phyloP scores from a whole-genome alignment of 2,329 filamentous ascomycete species.

The Bimuria novae-zelandiae region DNA sequence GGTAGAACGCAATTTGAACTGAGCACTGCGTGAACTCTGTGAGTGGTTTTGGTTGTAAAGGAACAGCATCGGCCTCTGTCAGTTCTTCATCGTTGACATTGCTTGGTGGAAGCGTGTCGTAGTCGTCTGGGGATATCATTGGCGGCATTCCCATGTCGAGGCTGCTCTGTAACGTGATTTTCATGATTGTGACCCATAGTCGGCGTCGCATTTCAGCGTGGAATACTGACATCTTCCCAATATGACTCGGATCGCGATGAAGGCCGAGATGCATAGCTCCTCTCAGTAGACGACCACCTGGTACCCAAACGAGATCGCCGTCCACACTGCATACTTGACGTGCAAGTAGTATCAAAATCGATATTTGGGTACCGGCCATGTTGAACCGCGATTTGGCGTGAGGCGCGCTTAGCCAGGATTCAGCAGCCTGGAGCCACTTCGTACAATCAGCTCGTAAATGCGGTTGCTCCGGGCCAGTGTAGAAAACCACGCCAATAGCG shows the following conservation, averaged over 20 bases:
- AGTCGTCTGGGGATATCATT: constrained; percentile 43
- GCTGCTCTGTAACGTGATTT: constrained; percentile 44
- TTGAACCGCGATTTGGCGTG: constrained; percentile 58
- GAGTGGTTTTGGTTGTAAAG: constrained; percentile 25
- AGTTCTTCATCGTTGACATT: constrained; percentile 51
- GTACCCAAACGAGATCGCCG: constrained; percentile 45
- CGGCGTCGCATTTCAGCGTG: constrained; percentile 46
- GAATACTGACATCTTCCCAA: constrained; percentile 43
- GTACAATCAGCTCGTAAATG: constrained; percentile 41
- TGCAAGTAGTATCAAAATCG: constrained; percentile 45
- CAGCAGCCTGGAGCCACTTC: constrained; percentile 62
- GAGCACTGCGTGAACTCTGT: constrained; percentile 43
- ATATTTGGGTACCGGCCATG: constrained; percentile 57
- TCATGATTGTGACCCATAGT: constrained; percentile 39
- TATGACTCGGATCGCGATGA: constrained; percentile 45
- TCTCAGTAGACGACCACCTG: constrained; percentile 44
- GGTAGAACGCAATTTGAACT: constrained; percentile 41
- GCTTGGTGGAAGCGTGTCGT: constrained; percentile 43
- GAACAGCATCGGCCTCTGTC: constrained; percentile 26
- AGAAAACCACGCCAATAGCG: constrained; percentile 51
- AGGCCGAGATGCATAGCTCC: constrained; percentile 49
- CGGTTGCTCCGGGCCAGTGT: constrained; percentile 54
- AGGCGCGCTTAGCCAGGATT: constrained; percentile 59
- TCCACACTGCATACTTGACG: constrained; percentile 43
- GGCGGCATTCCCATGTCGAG: constrained; percentile 46